Evolutionary conservation across 2,329 filamentous ascomycete species (phyloP).

Genomic region (Paraconiothyrium brasiliense): DNA sequence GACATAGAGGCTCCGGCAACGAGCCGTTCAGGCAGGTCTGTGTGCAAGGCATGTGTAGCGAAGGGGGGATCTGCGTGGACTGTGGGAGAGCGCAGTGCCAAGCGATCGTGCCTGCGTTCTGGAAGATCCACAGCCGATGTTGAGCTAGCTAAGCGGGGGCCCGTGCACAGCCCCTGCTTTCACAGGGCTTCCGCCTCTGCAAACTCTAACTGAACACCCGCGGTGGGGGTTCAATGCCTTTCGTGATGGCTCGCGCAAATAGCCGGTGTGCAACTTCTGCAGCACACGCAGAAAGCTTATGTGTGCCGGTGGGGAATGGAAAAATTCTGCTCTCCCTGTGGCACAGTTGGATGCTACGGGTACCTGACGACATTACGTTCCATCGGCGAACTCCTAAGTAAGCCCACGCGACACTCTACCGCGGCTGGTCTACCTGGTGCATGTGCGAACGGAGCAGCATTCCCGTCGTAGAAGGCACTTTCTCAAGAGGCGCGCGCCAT

Average conservation of each 20-base stretch:
- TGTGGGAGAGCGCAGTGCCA: not conserved
- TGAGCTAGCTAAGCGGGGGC: not conserved
- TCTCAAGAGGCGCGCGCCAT: conserved; percentile 3
- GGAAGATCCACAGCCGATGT: not conserved
- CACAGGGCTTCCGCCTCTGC: not conserved
- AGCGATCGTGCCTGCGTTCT: not conserved
- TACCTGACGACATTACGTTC: not conserved
- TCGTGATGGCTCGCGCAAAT: not conserved
- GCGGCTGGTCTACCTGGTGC: not conserved
- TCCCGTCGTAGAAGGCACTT: conserved; percentile 2
- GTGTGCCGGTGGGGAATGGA: not conserved
- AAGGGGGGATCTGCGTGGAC: conserved; percentile 5
- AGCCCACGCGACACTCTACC: not conserved
- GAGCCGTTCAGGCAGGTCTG: not conserved
- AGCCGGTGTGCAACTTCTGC: not conserved
- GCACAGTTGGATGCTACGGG: not conserved
- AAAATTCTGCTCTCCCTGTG: not conserved
- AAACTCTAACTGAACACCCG: not conserved
- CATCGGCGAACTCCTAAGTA: conserved; percentile 5
- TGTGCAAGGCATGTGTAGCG: conserved; percentile 7
- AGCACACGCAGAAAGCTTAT: not conserved
- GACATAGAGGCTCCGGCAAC: not conserved
- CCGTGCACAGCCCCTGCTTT: not conserved
- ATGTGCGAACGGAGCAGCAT: conserved; percentile 5
- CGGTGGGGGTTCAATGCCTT: not conserved